Conservation (phyloP, 768 basidiomycete genomes). For the Xanthoconium purpureum region DNA sequence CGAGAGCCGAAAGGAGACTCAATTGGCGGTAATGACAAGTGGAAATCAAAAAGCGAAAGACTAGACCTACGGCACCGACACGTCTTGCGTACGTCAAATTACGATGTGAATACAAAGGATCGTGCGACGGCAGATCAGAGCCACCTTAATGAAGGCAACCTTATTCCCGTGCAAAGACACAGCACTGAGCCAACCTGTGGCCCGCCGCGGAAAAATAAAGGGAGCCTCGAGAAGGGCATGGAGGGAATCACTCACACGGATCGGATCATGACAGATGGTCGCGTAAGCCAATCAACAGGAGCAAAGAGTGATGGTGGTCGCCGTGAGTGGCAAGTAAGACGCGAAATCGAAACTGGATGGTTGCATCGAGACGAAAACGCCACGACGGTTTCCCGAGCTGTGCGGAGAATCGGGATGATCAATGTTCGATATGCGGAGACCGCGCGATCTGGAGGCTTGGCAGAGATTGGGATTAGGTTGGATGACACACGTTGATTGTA, state of each 20-base stretch:
- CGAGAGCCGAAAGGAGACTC: constrained; percentile 7
- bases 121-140: constrained; percentile 19
- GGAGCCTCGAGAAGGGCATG: constrained; percentile 4
- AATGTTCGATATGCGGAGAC: constrained; percentile 14
- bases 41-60: constrained; percentile 23
- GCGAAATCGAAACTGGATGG: neutral
- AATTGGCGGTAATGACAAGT: constrained; percentile 20
- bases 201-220: constrained; percentile 4
- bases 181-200: constrained; percentile 1
- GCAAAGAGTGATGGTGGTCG: neutral
- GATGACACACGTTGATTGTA: constrained; percentile 14
- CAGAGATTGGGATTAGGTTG: constrained; percentile 25
- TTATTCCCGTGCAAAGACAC: constrained; percentile 19
- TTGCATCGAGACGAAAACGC: neutral
- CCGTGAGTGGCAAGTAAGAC: neutral
- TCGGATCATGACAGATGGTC: constrained; percentile 15
- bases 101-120: constrained; percentile 10
- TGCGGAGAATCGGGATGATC: constrained; percentile 23
- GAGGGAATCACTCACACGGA: constrained; percentile 13
- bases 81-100: constrained; percentile 28
- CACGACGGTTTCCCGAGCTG: constrained; percentile 6
- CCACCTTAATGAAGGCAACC: constrained; percentile 21
- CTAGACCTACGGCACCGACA: constrained; percentile 21
- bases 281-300: neutral
- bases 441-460: constrained; percentile 21